Evolutionary conservation across 2,329 filamentous ascomycete genomes (phyloP).

Genomic region (Neonectria sp.): DNA sequence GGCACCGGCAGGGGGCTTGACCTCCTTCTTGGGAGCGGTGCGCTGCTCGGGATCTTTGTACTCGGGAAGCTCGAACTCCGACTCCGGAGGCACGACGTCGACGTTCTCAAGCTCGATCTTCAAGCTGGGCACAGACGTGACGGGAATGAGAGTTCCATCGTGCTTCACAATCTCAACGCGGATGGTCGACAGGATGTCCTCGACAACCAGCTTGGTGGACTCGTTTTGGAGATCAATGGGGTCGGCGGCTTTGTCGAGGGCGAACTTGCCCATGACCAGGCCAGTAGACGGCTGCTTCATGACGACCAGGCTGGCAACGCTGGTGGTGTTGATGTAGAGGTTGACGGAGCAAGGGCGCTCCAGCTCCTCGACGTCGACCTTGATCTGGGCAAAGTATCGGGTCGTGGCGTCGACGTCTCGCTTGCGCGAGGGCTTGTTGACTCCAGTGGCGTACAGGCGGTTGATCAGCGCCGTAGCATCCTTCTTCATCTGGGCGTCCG

Average conservation of each 20-base stretch:
- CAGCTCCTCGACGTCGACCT: conserved; percentile 53
- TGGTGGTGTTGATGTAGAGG: conserved; percentile 51
- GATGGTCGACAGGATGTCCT: conserved; percentile 46
- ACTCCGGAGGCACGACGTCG: conserved; percentile 33
- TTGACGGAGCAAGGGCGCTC: conserved; percentile 54
- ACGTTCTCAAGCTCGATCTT: conserved; percentile 54
- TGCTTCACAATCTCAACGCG: conserved; percentile 49
- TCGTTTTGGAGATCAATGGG: conserved; percentile 60
- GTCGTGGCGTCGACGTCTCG: conserved; percentile 30
- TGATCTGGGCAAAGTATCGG: conserved; percentile 54
- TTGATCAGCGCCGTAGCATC: conserved; percentile 54
- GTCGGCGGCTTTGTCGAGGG: conserved; percentile 76
- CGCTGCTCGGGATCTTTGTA: not conserved
- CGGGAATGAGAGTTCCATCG: conserved; percentile 50
- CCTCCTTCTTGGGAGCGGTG: not conserved
- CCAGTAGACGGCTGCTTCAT: conserved; percentile 54
- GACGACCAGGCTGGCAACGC: conserved; percentile 54
- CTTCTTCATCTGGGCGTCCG: conserved; percentile 26
- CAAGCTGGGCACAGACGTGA: conserved; percentile 51
- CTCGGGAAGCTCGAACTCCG: not conserved
- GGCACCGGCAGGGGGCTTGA: not conserved
- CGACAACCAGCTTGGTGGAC: conserved; percentile 39
- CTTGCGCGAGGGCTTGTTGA: conserved; percentile 25
- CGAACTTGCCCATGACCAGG: conserved; percentile 51
- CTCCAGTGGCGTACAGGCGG: conserved; percentile 47